phyloP scores from a whole-genome alignment of 2,329 filamentous ascomycete species.

The Xylaria sp. region DNA sequence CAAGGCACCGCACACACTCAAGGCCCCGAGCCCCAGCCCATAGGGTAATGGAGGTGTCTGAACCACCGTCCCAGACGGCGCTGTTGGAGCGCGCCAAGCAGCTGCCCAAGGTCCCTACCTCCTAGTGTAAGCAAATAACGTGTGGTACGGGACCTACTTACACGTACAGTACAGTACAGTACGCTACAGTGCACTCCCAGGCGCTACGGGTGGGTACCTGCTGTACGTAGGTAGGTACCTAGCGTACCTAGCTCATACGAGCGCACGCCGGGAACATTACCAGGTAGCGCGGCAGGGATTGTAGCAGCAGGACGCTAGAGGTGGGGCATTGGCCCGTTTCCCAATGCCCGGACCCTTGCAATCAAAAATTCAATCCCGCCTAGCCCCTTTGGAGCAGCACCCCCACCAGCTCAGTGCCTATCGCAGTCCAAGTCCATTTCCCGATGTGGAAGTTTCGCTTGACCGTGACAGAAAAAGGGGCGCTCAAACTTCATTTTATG shows the following conservation, averaged over 20 bases:
- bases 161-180: background rate
- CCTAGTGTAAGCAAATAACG: conserved; percentile 6
- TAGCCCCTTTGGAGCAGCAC: conserved; percentile 24
- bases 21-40: conserved; percentile 13
- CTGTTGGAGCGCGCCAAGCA: conserved; percentile 20
- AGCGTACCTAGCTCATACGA: conserved; percentile 21
- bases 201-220: no score
- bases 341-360: conserved; percentile 18
- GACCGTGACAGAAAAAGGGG: conserved; percentile 20
- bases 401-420: conserved; percentile 21
- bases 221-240: background rate
- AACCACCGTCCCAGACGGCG: conserved; percentile 15
- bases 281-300: conserved; percentile 25
- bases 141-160: conserved; percentile 20
- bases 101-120: no score
- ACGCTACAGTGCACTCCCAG: no score
- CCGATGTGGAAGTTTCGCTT: conserved; percentile 24
- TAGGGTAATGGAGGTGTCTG: conserved; percentile 18
- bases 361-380: conserved; percentile 18
- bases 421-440: conserved; percentile 14
- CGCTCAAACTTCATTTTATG: conserved; percentile 21
- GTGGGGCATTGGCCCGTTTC: conserved; percentile 17
- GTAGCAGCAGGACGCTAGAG: conserved; percentile 13
- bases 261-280: conserved; percentile 21
- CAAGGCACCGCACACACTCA: conserved; percentile 17